These are phyloP conservation scores for Lipomyces spencermartinsiae DNA, from an alignment of 805 yeast species.

Conservation along the genomic window DNA sequence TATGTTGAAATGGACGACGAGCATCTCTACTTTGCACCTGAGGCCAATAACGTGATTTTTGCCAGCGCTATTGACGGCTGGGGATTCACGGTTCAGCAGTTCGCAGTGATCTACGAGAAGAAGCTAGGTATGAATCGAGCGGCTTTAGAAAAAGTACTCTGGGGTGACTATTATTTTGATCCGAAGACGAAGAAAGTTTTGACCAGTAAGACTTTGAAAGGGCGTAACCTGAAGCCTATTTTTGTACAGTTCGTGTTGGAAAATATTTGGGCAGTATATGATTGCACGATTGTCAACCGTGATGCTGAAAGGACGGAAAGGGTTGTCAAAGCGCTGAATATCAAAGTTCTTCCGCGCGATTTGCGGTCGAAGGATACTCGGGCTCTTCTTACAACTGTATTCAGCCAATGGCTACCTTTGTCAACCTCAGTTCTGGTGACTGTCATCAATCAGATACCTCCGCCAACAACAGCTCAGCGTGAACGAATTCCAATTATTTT, in stretches of 20 bases:
- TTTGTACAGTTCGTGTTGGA: slow-evolving; percentile 88
- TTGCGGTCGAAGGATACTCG: slow-evolving; percentile 78
- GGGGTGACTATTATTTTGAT: slow-evolving; percentile 94
- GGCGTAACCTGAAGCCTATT: slow-evolving; percentile 71
- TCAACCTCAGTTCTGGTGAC: slow-evolving; percentile 84
- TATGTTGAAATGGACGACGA: slow-evolving; percentile 79
- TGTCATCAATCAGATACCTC: slow-evolving; percentile 83
- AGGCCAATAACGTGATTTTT: slow-evolving; percentile 85
- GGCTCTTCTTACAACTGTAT: slow-evolving; percentile 63
- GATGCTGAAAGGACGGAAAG: slow-evolving; percentile 75
- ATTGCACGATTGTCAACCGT: slow-evolving; percentile 66
- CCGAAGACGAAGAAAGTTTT: slow-evolving; percentile 86
- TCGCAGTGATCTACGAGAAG: slow-evolving; percentile 82
- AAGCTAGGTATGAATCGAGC: slow-evolving; percentile 84
- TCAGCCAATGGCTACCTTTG: slow-evolving; percentile 95
- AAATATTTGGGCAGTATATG: slow-evolving; percentile 90
- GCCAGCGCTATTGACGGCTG: slow-evolving; percentile 95
- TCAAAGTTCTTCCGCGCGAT: slow-evolving; percentile 76
- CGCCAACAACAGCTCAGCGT: slow-evolving; percentile 78
- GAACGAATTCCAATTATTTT: slow-evolving; percentile 73
- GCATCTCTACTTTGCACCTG: slow-evolving; percentile 86
- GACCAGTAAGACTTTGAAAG: slow-evolving; percentile 63
- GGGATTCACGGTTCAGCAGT: slow-evolving; percentile 92
- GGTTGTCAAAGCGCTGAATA: slow-evolving; percentile 71
- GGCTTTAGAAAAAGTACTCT: slow-evolving; percentile 80